Evolutionary conservation across 768 basidiomycete genomes (phyloP).

Genomic region (Lentinula edodes): DNA sequence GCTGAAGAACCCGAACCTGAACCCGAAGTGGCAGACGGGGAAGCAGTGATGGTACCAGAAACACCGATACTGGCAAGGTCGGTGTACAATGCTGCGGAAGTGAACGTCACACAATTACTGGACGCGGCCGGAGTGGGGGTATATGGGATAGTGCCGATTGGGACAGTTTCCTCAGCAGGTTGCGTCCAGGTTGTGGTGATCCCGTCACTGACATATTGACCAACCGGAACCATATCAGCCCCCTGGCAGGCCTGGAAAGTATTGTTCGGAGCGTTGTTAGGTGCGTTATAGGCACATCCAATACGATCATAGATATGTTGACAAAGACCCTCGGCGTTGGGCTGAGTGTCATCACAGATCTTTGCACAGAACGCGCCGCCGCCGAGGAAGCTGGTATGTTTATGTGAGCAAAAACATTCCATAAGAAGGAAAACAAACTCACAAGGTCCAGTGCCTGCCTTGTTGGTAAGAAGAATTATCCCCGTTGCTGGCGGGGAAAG

Average conservation of each 20-base stretch:
- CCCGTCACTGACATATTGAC: constrained; percentile 35
- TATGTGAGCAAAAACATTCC: neutral
- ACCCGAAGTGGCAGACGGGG: neutral
- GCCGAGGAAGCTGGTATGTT: constrained; percentile 45
- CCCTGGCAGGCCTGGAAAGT: constrained; percentile 45
- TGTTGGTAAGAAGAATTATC: constrained; percentile 35
- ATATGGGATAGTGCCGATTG: constrained; percentile 20
- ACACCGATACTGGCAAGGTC: constrained; percentile 7
- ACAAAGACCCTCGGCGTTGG: constrained; percentile 33
- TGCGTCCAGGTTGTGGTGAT: constrained; percentile 16
- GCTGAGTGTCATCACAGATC: constrained; percentile 42
- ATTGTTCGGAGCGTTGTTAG: constrained; percentile 36
- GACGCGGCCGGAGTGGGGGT: constrained; percentile 17
- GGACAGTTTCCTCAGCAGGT: constrained; percentile 16
- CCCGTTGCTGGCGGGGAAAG: constrained; percentile 28
- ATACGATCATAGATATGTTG: constrained; percentile 41
- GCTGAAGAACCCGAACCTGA: neutral
- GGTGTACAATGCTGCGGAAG: constrained; percentile 12
- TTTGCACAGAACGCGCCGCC: constrained; percentile 44
- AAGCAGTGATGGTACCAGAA: neutral
- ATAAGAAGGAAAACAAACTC: constrained; percentile 12
- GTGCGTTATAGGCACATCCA: constrained; percentile 52
- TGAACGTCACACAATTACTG: constrained; percentile 15
- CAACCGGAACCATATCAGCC: constrained; percentile 40
- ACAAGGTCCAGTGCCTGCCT: constrained; percentile 46